A percentile compares a stretch with the other conserved stretches of the same genome.
Conservation (phyloP, 2,329 filamentous ascomycete genomes). For the Hypoxylon sp. region DNA sequence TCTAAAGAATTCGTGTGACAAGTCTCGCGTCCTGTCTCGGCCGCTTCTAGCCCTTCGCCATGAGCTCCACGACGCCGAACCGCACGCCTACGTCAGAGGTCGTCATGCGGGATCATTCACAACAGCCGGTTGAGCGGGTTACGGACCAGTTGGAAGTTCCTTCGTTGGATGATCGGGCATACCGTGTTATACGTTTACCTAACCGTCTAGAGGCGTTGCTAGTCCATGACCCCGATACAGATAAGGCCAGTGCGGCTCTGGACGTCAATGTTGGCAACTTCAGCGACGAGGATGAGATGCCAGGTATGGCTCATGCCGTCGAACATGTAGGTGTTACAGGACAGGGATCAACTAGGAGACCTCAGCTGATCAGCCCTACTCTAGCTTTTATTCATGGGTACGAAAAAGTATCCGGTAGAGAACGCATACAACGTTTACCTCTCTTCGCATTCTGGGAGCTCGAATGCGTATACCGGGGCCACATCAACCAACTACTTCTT, state of each 20-base stretch:
- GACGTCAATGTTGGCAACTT: constrained; percentile 98
- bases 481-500: constrained; percentile 99
- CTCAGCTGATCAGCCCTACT: constrained; percentile 33
- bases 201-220: constrained; percentile 93
- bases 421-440: constrained; percentile 97
- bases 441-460: constrained; percentile 88
- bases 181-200: constrained; percentile 85
- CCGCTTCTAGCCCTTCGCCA: constrained; percentile 33
- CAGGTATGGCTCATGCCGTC: constrained; percentile 94
- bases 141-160: constrained; percentile 54
- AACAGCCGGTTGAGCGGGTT: constrained; percentile 56
- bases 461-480: constrained; percentile 93
- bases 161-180: constrained; percentile 81
- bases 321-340: constrained; percentile 75
- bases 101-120: constrained; percentile 52
- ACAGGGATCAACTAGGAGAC: not conserved
- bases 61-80: constrained; percentile 48
- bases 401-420: constrained; percentile 95
- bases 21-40: constrained; percentile 18
- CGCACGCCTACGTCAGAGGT: constrained; percentile 46
- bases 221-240: constrained; percentile 93
- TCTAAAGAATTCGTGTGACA: constrained; percentile 15
- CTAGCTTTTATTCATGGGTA: constrained; percentile 95
- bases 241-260: constrained; percentile 95
- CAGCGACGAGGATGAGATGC: constrained; percentile 91